Evolutionary conservation across 805 yeast species (phyloP).

Genomic region (Saturnispora sekii): DNA sequence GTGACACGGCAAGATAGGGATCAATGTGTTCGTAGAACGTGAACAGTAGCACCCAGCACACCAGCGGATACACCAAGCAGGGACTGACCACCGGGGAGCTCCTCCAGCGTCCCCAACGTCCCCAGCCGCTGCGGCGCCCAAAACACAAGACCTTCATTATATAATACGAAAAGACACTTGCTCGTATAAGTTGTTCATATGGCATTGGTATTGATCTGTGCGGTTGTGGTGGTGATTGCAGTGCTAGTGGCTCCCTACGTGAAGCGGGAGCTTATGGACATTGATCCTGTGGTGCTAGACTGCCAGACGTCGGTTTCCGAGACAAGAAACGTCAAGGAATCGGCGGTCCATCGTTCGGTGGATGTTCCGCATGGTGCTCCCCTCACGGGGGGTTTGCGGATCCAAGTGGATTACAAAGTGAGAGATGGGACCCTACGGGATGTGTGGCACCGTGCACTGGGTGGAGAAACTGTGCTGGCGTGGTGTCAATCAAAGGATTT

Average conservation of each 20-base stretch:
- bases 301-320: slow-evolving; percentile 60
- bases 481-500: background rate
- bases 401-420: slow-evolving; percentile 52
- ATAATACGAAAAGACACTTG: background rate
- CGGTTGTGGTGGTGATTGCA: background rate
- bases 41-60: slow-evolving; percentile 10
- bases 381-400: slow-evolving; percentile 56
- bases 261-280: slow-evolving; percentile 37
- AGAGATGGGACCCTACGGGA: slow-evolving; percentile 73
- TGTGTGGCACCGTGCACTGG: slow-evolving; percentile 48
- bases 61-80: slow-evolving; percentile 2
- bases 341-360: slow-evolving; percentile 68
- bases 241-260: slow-evolving; percentile 19
- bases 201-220: background rate
- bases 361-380: slow-evolving; percentile 66
- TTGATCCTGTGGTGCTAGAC: slow-evolving; percentile 44
- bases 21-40: slow-evolving; percentile 13
- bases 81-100: slow-evolving; percentile 28
- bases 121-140: slow-evolving; percentile 1
- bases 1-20: slow-evolving; percentile 9
- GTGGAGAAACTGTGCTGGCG: slow-evolving; percentile 12
- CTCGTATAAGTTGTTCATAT: background rate
- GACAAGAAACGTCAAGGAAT: slow-evolving; percentile 56
- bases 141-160: background rate
- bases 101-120: slow-evolving; percentile 21